A percentile compares a stretch with the other conserved stretches of the same genome.
These are phyloP conservation scores for Calcarisporium arbuscula DNA, from an alignment of 2,329 filamentous ascomycete species.

Conservation along the genomic window DNA sequence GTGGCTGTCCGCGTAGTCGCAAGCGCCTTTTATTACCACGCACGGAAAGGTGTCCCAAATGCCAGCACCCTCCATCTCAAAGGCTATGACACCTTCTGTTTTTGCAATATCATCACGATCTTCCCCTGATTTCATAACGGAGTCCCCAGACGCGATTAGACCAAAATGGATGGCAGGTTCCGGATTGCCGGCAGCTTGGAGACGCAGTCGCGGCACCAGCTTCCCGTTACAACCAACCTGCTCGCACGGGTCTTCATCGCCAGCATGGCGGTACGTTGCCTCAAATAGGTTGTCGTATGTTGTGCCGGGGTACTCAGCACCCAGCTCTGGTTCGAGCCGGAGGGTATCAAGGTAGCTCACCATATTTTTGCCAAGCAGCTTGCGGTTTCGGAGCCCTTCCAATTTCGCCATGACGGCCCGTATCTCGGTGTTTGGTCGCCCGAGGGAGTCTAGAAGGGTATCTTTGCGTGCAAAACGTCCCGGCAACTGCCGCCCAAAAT, in stretches of 20 bases:
- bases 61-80: slow-evolving; percentile 26
- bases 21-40: slow-evolving; percentile 13
- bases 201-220: too few relatives aligned
- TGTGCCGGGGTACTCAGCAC: not conserved
- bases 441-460: slow-evolving; percentile 13
- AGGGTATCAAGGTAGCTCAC: slow-evolving; percentile 5
- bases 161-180: slow-evolving; percentile 30
- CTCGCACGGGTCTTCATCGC: not conserved
- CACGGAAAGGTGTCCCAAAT: slow-evolving; percentile 21
- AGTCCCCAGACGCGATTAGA: slow-evolving; percentile 28
- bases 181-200: too few relatives aligned
- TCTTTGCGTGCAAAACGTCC: slow-evolving; percentile 15
- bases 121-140: slow-evolving; percentile 29
- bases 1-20: slow-evolving; percentile 5
- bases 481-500: slow-evolving; percentile 19
- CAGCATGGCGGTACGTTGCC: not conserved
- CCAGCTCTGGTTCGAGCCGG: too few relatives aligned
- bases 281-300: not conserved
- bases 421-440: slow-evolving; percentile 15
- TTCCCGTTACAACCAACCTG: not conserved
- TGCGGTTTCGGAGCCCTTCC: slow-evolving; percentile 3
- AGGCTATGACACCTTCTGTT: slow-evolving; percentile 9
- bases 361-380: slow-evolving; percentile 5
- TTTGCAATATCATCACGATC: slow-evolving; percentile 25
- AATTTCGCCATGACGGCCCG: slow-evolving; percentile 17